Percentiles rank a stretch among this genome's conserved stretches.
These are phyloP conservation scores for Pseudonitzschia multistriata DNA, from an alignment of 108 stramenopile genomes.

Conservation along the genomic window DNA sequence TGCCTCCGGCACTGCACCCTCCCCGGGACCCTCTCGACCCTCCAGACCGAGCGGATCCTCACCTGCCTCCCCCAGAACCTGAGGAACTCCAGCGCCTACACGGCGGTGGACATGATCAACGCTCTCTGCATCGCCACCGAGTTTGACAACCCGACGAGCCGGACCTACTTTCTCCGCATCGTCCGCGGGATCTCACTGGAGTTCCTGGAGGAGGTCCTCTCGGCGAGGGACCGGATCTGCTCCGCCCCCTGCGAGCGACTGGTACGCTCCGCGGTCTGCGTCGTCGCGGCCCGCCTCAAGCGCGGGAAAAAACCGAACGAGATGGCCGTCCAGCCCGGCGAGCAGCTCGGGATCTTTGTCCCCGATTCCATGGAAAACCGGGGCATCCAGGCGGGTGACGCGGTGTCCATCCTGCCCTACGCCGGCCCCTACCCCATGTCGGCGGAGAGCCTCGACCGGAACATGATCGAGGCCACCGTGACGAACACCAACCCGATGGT, in stretches of 20 bases:
- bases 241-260: conserved; percentile 87
- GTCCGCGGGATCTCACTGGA: conserved; percentile 87
- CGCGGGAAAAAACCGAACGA: conserved; percentile 85
- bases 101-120: conserved; percentile 91
- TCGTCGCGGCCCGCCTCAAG: conserved; percentile 79
- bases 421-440: conserved; percentile 91
- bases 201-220: conserved; percentile 89
- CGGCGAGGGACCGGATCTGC: conserved; percentile 89
- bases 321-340: conserved; percentile 77
- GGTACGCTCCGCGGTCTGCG: conserved; percentile 80
- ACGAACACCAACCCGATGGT: conserved; percentile 79
- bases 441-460: conserved; percentile 87
- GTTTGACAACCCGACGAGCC: conserved; percentile 76
- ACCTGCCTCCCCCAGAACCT: conserved; percentile 85
- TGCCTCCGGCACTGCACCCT: conserved; percentile 82
- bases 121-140: conserved; percentile 89
- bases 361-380: conserved; percentile 85
- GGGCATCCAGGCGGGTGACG: conserved; percentile 90
- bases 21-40: conserved; percentile 65
- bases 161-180: conserved; percentile 88
- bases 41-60: conserved; percentile 80
- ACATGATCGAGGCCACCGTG: conserved; percentile 92
- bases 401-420: conserved; percentile 87
- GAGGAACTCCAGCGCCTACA: conserved; percentile 76
- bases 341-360: conserved; percentile 89